Base-by-base conservation (phyloP, 257 asterid genomes). In the Catharanthus roseus region DNA sequence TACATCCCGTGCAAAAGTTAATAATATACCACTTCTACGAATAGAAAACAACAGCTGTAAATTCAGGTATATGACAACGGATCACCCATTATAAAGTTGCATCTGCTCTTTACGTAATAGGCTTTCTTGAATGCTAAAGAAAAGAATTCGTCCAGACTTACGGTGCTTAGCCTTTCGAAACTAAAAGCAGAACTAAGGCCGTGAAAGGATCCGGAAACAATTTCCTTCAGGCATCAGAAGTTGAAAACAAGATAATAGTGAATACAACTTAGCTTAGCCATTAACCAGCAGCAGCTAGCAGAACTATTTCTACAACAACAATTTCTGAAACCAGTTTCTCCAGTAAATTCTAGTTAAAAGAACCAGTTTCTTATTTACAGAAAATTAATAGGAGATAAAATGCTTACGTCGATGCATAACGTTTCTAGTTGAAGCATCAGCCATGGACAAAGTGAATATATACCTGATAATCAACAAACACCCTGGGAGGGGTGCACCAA, bases 401-500 rank as follows among this genome's bases (percentile, higher is more conserved):
- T 13, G 15, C 56, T 58, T 74, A 10, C 21, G 55, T 24, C 26
- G 3, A 44, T 24, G 53, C 16, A 60, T 9, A 68, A 33, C 65
- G 21, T 28, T 60, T 65, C 5, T 54, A 65, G 15, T 49, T 44
- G 58, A n/a, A 58, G 31, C 21, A 58, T 29, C 44, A 62, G 24
- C 15, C 33, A 24, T 21, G 50, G 4, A 38, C 8, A 31, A 44
- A 45, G 34, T 28, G 41, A 50, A 72, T 10, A 47, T 28, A 6
- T 86, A 95, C 99, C 96, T 95, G 97, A 77, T 95, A 95, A 78
- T 91, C 99, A 29, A 95, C 96, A 74, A 95, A 91, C 65, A 95
- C 96, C 73, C 99, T 81, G 66, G 99, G 99, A 78, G 99, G 99
- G 74, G 99, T 95, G 88, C 99, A 95, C 99, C 97, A 95, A 47